These are phyloP conservation scores for Boletus bicolor DNA, from an alignment of 768 basidiomycete genomes.

Conservation along the genomic window DNA sequence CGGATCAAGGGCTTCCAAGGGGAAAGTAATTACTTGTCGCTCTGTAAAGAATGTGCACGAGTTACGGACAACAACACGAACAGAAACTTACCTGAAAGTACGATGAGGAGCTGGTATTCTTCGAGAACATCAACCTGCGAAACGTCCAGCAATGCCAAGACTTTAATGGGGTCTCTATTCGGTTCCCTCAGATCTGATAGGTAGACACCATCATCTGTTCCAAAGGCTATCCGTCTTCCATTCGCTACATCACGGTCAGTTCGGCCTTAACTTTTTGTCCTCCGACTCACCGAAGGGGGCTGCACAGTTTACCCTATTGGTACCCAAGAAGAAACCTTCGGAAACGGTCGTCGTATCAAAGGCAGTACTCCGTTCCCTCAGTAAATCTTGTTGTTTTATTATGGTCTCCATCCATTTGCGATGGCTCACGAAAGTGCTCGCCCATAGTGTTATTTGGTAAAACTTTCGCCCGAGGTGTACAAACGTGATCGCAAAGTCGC, in stretches of 20 bases:
- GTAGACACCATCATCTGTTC: constrained; percentile 97
- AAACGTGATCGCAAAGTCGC: constrained; percentile 90
- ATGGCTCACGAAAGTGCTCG: constrained; percentile 76
- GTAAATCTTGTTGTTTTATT: constrained; percentile 78
- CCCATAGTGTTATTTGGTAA: constrained; percentile 91
- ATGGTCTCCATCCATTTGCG: constrained; percentile 95
- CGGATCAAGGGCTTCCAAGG: constrained; percentile 86
- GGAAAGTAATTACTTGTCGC: constrained; percentile 94
- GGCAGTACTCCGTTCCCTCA: constrained; percentile 80
- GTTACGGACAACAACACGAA: not conserved
- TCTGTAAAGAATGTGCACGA: constrained; percentile 46
- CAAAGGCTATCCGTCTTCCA: constrained; percentile 86
- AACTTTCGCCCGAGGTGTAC: constrained; percentile 90
- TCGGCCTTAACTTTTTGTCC: not conserved
- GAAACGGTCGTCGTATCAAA: constrained; percentile 85
- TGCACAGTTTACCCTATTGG: constrained; percentile 90
- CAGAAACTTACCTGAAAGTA: constrained; percentile 79
- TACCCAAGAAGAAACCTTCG: constrained; percentile 83
- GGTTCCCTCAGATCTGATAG: constrained; percentile 80
- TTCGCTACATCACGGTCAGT: constrained; percentile 47
- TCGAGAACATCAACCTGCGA: constrained; percentile 95
- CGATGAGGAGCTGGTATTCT: constrained; percentile 91
- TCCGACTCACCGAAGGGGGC: constrained; percentile 73
- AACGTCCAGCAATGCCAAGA: constrained; percentile 85
- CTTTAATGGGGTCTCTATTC: constrained; percentile 82